These are phyloP conservation scores for Fusarium foetens DNA, from an alignment of 2,329 filamentous ascomycete genomes.

Conservation along the genomic window DNA sequence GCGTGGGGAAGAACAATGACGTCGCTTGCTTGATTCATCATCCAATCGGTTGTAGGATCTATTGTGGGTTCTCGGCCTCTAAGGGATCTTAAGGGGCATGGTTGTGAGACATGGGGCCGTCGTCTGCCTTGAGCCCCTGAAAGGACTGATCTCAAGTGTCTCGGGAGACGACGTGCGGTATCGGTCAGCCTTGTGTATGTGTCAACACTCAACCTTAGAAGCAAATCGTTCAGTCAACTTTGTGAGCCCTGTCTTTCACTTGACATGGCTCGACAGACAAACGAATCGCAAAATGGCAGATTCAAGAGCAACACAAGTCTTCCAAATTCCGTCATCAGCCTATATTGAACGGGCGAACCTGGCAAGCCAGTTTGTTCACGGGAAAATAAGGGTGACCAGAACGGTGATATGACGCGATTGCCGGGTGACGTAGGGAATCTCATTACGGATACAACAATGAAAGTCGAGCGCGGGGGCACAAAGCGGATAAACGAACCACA, in stretches of 20 bases:
- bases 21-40: conserved; percentile 30
- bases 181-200: conserved; percentile 30
- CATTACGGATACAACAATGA: conserved; percentile 17
- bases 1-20: conserved; percentile 44
- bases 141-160: conserved; percentile 26
- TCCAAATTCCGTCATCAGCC: background rate
- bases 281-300: background rate
- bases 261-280: background rate
- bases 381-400: conserved; percentile 24
- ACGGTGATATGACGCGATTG: conserved; percentile 35
- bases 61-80: conserved; percentile 36
- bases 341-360: background rate
- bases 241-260: background rate
- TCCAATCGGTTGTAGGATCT: conserved; percentile 42
- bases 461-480: conserved; percentile 26
- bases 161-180: conserved; percentile 21
- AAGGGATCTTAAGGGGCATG: conserved; percentile 41
- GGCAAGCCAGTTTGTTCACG: conserved; percentile 20
- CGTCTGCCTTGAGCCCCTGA: conserved; percentile 24
- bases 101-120: conserved; percentile 44
- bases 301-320: background rate
- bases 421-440: conserved; percentile 43
- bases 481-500: conserved; percentile 6
- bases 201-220: conserved; percentile 2
- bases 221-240: background rate